A percentile compares a stretch with the other conserved stretches of the same genome.
Evolutionary conservation across 345 rosid genomes (phyloP).

Genomic region (Cardamine occulta): DNA sequence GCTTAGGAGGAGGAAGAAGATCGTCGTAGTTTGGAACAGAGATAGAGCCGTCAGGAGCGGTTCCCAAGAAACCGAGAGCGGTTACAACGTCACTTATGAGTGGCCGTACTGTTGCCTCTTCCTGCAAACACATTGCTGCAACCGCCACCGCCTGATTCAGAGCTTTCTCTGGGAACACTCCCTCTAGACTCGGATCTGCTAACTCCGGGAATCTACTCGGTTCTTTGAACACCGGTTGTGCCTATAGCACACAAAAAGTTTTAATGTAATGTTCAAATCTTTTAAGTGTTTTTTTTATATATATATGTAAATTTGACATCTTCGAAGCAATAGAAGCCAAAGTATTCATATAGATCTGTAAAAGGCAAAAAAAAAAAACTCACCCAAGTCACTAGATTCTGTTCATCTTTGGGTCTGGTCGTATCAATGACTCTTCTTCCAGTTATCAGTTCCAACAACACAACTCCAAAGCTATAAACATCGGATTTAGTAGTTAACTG

Average conservation of each 20-base stretch:
- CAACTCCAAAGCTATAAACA: conserved; percentile 95
- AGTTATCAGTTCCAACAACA: conserved; percentile 81
- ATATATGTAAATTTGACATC: too few relatives aligned
- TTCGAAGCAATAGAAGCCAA: not conserved
- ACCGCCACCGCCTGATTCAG: conserved; percentile 82
- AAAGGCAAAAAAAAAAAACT: conserved; percentile 12
- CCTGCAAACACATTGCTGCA: conserved; percentile 89
- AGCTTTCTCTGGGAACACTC: conserved; percentile 61
- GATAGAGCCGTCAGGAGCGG: conserved; percentile 42
- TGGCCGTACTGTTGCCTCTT: conserved; percentile 73
- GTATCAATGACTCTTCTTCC: conserved; percentile 83
- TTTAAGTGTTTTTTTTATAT: too few relatives aligned
- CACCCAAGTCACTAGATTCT: conserved; percentile 87
- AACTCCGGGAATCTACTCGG: conserved; percentile 62
- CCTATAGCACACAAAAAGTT: conserved; percentile 43
- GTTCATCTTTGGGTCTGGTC: conserved; percentile 61
- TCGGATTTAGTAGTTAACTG: conserved; percentile 84
- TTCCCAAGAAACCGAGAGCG: conserved; percentile 74
- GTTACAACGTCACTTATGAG: conserved; percentile 76
- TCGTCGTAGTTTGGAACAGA: conserved; percentile 41
- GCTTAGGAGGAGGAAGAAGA: conserved; percentile 29
- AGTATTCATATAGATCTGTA: too few relatives aligned
- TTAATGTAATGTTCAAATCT: not conserved
- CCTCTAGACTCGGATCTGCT: conserved; percentile 68
- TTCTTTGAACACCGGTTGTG: conserved; percentile 76